Conservation (phyloP, 805 yeast genomes). For the Kuraishia ogatae region DNA sequence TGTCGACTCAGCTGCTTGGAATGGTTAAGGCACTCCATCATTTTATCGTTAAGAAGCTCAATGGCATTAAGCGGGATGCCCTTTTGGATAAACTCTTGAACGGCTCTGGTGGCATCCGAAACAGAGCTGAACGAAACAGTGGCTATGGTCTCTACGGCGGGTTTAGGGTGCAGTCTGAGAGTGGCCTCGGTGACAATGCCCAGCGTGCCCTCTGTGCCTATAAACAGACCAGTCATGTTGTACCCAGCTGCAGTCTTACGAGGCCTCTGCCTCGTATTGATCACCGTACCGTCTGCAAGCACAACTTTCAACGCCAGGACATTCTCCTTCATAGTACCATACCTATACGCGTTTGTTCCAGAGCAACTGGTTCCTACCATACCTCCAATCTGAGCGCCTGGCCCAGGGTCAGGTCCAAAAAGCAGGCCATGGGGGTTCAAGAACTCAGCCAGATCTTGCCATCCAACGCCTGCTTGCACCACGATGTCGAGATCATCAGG, state of each 20-base stretch:
- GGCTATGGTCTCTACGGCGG: constrained; percentile 57
- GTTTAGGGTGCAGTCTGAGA: constrained; percentile 56
- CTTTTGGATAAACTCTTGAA: constrained; percentile 47
- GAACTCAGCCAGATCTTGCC: constrained; percentile 60
- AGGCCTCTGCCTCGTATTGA: constrained; percentile 68
- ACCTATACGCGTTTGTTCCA: constrained; percentile 71
- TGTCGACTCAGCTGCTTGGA: not conserved
- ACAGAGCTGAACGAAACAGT: constrained; percentile 61
- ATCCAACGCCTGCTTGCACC: constrained; percentile 73
- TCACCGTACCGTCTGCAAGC: constrained; percentile 69
- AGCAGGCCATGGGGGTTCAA: constrained; percentile 39
- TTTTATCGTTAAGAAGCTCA: constrained; percentile 64
- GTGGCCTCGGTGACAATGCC: constrained; percentile 81
- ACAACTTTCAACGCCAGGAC: constrained; percentile 64
- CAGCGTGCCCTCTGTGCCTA: constrained; percentile 74
- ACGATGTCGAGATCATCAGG: constrained; percentile 59
- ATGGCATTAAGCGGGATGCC: constrained; percentile 69
- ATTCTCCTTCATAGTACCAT: constrained; percentile 80
- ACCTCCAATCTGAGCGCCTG: constrained; percentile 76
- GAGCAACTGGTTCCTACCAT: constrained; percentile 73
- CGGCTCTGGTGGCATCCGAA: constrained; percentile 63
- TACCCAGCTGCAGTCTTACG: constrained; percentile 76
- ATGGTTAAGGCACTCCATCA: constrained; percentile 50
- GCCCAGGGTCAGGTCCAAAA: constrained; percentile 76
- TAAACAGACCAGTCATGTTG: constrained; percentile 63